Evolutionary conservation across 306 rosid genomes (phyloP), one percentile per base, ranked within the genome.

Genomic region (Rosa multiflora): DNA sequence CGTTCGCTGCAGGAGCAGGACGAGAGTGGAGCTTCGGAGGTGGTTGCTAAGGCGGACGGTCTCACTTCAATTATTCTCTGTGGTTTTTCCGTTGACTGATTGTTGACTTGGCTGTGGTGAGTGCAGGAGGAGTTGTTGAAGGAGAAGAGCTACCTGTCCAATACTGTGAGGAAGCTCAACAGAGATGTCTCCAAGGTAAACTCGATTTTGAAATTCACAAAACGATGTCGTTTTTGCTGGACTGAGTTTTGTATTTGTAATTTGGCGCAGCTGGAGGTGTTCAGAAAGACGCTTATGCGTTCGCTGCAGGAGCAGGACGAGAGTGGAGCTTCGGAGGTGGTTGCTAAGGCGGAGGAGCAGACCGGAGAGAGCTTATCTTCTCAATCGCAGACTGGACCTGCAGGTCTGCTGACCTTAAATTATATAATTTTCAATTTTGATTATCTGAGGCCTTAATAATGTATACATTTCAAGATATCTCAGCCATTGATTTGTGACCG

Each of bases 141-240:
- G 70, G 92, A 95, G 83, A 95, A 91, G 78, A 83, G 88, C 64
- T 66, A 67, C 70, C 91, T 95, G 56, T 84, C 97, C 17, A 88
- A 76, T 66, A 67, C 96, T 1, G 96, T 92, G 39, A 91, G 77
- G 86, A 95, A 88, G 85, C 98, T 95, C 75, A 88, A 53, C 80
- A 88, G 93, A 90, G 97, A 95, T 91, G 99, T 95, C 69, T 75
- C 98, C 9, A 93, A 91, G 99, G 99, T 94, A 71, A 11, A 11
- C 23, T 32, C 43, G 6, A 1, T 35, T 64, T 3, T 32, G 10
- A 5, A 14, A 12, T 26, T 64, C 3, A 14, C 4, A 2, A 52
- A 77, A 26, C 75, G 75, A 14, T 15, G 67, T 3, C 68, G 75
- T 77, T 77, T 76, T 6, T 55, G 11, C 37, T 58, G 47, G 23